These are phyloP conservation scores for Amanita molliuscula DNA, from an alignment of 768 basidiomycete species.

Conservation along the genomic window DNA sequence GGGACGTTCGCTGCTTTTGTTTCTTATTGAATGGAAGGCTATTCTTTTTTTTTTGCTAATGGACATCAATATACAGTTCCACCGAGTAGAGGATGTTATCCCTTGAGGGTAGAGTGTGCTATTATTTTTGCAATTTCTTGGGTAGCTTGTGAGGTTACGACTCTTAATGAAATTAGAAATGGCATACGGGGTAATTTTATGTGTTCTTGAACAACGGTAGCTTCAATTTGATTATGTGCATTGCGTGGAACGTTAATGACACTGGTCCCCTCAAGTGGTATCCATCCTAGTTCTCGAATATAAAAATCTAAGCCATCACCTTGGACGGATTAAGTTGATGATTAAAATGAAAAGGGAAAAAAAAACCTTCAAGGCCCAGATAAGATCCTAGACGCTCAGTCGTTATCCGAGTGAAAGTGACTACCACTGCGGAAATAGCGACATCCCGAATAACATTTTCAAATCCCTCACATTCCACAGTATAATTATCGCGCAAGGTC, in stretches of 20 bases:
- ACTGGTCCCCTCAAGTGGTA: constrained; percentile 37
- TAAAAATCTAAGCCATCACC: constrained; percentile 51
- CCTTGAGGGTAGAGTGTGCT: constrained; percentile 50
- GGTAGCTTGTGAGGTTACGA: constrained; percentile 8
- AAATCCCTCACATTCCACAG: constrained; percentile 73
- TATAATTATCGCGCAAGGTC: constrained; percentile 75
- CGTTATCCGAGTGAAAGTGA: constrained; percentile 69
- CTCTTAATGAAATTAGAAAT: background rate
- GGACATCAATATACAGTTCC: constrained; percentile 12
- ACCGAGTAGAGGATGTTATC: constrained; percentile 17
- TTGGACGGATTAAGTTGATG: constrained; percentile 12
- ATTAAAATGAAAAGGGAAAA: background rate
- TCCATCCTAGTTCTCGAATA: constrained; percentile 60
- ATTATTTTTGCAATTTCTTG: constrained; percentile 71
- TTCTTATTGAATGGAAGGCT: constrained; percentile 15
- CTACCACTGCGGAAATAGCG: constrained; percentile 65
- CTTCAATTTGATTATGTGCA: constrained; percentile 82
- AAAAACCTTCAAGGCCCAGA: constrained; percentile 51
- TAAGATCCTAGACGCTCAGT: constrained; percentile 60
- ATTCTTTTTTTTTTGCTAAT: constrained; percentile 5
- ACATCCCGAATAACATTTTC: constrained; percentile 77
- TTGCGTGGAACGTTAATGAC: constrained; percentile 69
- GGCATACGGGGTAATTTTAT: constrained; percentile 73
- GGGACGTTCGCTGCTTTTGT: constrained; percentile 62
- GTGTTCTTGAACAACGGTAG: constrained; percentile 74